A percentile compares a stretch with the other conserved stretches of the same genome.
Evolutionary conservation across 2,329 filamentous ascomycete species (phyloP).

Genomic region (Penicillium sp.): DNA sequence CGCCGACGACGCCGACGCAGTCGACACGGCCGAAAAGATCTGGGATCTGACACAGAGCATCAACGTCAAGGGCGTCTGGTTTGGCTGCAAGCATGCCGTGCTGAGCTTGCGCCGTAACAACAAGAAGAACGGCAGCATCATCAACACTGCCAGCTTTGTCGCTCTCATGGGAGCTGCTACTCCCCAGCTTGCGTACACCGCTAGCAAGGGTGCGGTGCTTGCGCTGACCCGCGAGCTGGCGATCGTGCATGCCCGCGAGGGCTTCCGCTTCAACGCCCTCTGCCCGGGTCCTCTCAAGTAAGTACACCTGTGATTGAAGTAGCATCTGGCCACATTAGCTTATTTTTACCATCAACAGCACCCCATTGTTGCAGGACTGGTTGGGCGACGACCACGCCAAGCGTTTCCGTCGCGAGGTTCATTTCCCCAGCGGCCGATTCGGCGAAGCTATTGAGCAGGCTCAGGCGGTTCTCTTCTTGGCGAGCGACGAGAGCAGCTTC

Average conservation of each 20-base stretch:
- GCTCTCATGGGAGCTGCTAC: slow-evolving; percentile 82
- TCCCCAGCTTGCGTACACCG: slow-evolving; percentile 87
- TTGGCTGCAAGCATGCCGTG: slow-evolving; percentile 85
- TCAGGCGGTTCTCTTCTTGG: slow-evolving; percentile 80
- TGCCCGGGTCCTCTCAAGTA: slow-evolving; percentile 86
- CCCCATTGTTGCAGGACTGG: slow-evolving; percentile 87
- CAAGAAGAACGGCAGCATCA: slow-evolving; percentile 75
- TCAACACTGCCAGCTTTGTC: slow-evolving; percentile 89
- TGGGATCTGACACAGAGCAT: slow-evolving; percentile 92
- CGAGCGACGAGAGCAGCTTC: slow-evolving; percentile 82
- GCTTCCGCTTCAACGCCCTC: slow-evolving; percentile 83
- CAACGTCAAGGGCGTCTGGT: slow-evolving; percentile 99
- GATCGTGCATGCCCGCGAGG: slow-evolving; percentile 85
- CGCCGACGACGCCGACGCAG: slow-evolving; percentile 69
- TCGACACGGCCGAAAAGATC: slow-evolving; percentile 81
- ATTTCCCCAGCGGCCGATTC: slow-evolving; percentile 84
- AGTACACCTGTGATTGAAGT: slow-evolving; percentile 8
- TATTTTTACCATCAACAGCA: slow-evolving; percentile 45
- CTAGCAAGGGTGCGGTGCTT: slow-evolving; percentile 86
- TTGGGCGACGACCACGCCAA: slow-evolving; percentile 81
- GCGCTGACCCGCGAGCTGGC: slow-evolving; percentile 86
- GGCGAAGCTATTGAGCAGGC: slow-evolving; percentile 93
- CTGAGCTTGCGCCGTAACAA: slow-evolving; percentile 71
- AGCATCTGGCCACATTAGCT: not conserved
- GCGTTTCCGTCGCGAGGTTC: slow-evolving; percentile 75